Percentiles rank a stretch among this genome's conserved stretches.
Evolutionary conservation across 176 grass and related monocot genomes (phyloP).

Genomic region (Ampelocalamus luodianensis): DNA sequence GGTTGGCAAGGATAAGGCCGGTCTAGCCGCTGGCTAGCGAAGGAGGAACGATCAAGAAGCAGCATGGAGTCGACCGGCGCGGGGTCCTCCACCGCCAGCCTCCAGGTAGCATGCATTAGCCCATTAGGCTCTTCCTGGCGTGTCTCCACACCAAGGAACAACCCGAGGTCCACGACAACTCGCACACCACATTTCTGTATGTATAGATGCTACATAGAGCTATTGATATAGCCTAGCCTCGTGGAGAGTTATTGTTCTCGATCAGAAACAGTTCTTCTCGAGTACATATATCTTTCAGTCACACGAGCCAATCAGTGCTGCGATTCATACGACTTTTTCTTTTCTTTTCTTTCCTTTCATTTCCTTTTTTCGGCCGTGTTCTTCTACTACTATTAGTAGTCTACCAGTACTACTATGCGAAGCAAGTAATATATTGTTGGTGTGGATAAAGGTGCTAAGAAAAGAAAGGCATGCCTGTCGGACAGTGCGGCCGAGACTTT

Average conservation of each 20-base stretch:
- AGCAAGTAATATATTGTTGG: too few relatives aligned
- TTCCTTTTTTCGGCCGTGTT: background rate
- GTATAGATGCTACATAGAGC: background rate
- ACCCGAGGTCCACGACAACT: background rate
- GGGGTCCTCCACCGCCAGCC: constrained; percentile 9
- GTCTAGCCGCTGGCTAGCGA: background rate
- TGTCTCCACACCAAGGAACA: constrained; percentile 37
- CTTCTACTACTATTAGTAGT: too few relatives aligned
- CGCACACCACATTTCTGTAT: background rate
- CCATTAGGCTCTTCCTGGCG: background rate
- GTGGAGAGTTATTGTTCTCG: background rate
- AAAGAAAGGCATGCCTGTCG: too few relatives aligned
- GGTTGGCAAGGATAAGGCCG: constrained; percentile 36
- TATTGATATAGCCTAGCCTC: background rate
- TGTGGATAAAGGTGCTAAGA: too few relatives aligned
- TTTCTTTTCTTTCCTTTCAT: background rate
- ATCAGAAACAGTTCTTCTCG: background rate
- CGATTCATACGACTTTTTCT: background rate
- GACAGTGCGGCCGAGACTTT: too few relatives aligned
- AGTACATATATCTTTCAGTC: background rate
- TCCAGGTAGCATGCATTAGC: background rate
- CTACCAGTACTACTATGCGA: too few relatives aligned
- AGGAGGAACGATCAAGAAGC: background rate
- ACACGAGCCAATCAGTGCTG: background rate
- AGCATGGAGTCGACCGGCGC: background rate